Conservation (phyloP, 352 stramenopile species). For the Poterioochromonas sp. region DNA sequence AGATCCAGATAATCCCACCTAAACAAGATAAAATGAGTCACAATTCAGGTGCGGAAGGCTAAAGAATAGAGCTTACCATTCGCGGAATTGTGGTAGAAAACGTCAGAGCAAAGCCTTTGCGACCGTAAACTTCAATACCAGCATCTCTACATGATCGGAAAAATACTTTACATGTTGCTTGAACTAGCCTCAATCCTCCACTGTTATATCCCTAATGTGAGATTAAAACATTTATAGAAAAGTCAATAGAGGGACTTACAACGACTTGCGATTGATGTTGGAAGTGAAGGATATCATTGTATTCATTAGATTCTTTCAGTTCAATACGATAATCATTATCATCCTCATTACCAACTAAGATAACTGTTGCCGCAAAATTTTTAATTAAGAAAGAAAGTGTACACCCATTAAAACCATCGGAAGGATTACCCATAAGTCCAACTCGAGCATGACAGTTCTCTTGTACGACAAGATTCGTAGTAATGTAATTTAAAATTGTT, state of each 20-base stretch:
- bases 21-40: neutral
- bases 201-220: slow-evolving; percentile 38
- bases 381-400: slow-evolving; percentile 47
- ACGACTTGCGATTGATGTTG: neutral
- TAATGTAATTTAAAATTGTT: too few relatives aligned
- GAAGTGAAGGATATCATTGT: neutral
- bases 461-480: neutral
- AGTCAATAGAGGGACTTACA: neutral
- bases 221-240: neutral
- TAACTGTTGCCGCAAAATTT: slow-evolving; percentile 45
- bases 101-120: slow-evolving; percentile 35
- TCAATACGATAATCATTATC: neutral
- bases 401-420: slow-evolving; percentile 49
- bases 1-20: slow-evolving; percentile 48
- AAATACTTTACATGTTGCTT: slow-evolving; percentile 48
- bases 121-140: slow-evolving; percentile 41
- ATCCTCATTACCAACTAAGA: neutral
- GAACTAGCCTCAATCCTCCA: slow-evolving; percentile 46
- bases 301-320: neutral
- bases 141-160: slow-evolving; percentile 38
- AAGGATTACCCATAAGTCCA: slow-evolving; percentile 51
- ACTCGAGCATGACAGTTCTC: slow-evolving; percentile 41
- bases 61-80: slow-evolving; percentile 32
- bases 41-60: neutral
- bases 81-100: slow-evolving; percentile 51